Evolutionary conservation across 2,329 filamentous ascomycete species (phyloP).

Genomic region (Helotiales sp.): DNA sequence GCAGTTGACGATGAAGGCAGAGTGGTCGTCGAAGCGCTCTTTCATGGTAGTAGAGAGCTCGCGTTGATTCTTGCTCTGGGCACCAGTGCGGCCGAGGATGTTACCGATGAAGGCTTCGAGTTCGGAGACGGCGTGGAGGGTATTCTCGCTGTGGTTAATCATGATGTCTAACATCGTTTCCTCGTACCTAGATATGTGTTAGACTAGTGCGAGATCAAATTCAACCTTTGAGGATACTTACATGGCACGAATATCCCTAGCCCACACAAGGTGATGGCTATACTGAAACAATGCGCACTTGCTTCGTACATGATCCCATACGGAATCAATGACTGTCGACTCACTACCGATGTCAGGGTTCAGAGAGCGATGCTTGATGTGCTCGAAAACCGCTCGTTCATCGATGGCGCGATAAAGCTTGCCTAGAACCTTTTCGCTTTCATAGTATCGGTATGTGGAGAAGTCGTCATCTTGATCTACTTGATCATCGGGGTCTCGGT

Average conservation of each 20-base stretch:
- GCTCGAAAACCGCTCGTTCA: constrained; percentile 64
- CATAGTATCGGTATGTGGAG: constrained; percentile 63
- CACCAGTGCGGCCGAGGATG: constrained; percentile 56
- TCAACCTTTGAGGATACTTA: constrained; percentile 41
- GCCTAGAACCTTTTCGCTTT: constrained; percentile 71
- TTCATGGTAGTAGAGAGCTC: constrained; percentile 50
- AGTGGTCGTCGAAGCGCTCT: constrained; percentile 49
- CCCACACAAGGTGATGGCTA: constrained; percentile 46
- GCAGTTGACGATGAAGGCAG: constrained; percentile 47
- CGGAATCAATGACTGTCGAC: constrained; percentile 36
- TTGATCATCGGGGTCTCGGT: constrained; percentile 39
- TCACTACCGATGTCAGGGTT: constrained; percentile 16
- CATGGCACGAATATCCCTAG: constrained; percentile 51
- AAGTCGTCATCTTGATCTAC: constrained; percentile 55
- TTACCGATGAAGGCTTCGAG: constrained; percentile 62
- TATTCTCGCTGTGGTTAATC: constrained; percentile 49
- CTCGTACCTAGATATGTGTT: constrained; percentile 52
- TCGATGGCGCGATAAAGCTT: constrained; percentile 74
- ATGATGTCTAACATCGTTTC: constrained; percentile 55
- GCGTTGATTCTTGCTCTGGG: constrained; percentile 46
- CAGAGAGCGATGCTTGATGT: constrained; percentile 36
- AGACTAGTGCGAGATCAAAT: background rate
- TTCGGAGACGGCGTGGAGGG: constrained; percentile 51
- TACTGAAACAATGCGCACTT: constrained; percentile 45
- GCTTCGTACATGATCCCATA: constrained; percentile 49